Conservation (phyloP, 352 stramenopile species). For the Globisporangium alternatum region DNA sequence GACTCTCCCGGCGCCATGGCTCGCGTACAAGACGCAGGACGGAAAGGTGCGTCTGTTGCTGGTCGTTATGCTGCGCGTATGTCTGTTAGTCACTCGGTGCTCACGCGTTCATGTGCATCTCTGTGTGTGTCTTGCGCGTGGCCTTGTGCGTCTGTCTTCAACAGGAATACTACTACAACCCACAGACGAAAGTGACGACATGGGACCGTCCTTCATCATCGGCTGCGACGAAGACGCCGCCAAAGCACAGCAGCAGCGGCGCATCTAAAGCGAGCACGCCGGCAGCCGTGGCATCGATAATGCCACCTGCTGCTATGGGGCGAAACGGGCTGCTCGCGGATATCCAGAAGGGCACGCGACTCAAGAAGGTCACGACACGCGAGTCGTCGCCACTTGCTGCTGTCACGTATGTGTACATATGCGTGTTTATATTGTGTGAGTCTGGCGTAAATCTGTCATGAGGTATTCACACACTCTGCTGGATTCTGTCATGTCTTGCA, state of each 20-base stretch:
- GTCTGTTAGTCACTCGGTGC: not conserved
- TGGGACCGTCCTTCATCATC: slow-evolving; percentile 59
- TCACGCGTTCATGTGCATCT: not conserved
- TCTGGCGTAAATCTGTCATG: not conserved
- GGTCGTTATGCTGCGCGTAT: not conserved
- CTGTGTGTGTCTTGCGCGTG: not conserved
- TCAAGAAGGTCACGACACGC: slow-evolving; percentile 80
- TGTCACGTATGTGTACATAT: slow-evolving; percentile 22
- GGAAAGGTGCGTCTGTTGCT: slow-evolving; percentile 54
- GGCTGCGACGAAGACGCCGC: slow-evolving; percentile 30
- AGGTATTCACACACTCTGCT: not conserved
- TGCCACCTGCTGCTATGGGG: slow-evolving; percentile 27
- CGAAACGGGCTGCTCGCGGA: slow-evolving; percentile 57
- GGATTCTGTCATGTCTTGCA: not conserved
- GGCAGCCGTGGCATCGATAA: slow-evolving; percentile 2
- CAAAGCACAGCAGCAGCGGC: slow-evolving; percentile 32
- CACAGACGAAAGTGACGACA: slow-evolving; percentile 84
- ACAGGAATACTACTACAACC: slow-evolving; percentile 91
- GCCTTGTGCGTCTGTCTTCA: not conserved
- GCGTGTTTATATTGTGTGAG: not conserved
- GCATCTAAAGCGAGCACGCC: not conserved
- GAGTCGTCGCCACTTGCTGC: slow-evolving; percentile 63
- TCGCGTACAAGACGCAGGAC: slow-evolving; percentile 84
- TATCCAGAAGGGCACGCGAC: slow-evolving; percentile 62
- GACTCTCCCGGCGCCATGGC: slow-evolving; percentile 76